Percentiles rank a stretch among this genome's conserved stretches.
These are phyloP conservation scores for Kewa caespitosa DNA, from an alignment of 179 eudicot species.

Conservation along the genomic window DNA sequence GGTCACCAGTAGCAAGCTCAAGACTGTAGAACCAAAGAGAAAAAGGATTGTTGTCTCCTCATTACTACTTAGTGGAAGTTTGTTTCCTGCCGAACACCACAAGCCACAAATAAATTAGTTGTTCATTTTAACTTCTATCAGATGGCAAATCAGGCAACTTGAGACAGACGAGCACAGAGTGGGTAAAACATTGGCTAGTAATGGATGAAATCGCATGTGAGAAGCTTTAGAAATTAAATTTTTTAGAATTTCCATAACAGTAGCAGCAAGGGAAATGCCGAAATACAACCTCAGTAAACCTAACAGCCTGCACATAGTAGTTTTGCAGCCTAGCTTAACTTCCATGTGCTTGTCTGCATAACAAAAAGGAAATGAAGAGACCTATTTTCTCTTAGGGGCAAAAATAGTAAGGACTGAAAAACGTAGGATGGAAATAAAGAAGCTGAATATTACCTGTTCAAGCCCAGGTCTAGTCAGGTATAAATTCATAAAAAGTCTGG, in stretches of 20 bases:
- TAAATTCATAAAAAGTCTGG: too few species aligned
- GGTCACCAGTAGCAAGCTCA: too few species aligned
- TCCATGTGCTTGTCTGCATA: too few species aligned
- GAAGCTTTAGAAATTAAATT: not conserved
- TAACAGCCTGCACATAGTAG: too few species aligned
- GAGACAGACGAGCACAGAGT: not conserved
- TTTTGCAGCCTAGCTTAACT: too few species aligned
- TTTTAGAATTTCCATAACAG: not conserved
- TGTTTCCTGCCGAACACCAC: slow-evolving; percentile 50
- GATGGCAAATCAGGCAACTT: not conserved
- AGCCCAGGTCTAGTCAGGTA: not conserved
- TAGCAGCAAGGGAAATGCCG: not conserved
- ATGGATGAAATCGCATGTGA: not conserved
- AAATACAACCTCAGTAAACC: not conserved
- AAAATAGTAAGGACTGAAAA: too few species aligned
- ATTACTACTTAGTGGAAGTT: slow-evolving; percentile 31
- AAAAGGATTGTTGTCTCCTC: slow-evolving; percentile 91
- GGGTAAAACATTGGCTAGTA: too few species aligned
- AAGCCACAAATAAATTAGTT: slow-evolving; percentile 4
- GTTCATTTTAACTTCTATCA: not conserved
- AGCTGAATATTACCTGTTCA: not conserved
- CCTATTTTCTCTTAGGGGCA: too few species aligned
- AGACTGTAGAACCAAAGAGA: too few species aligned
- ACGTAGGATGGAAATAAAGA: not conserved
- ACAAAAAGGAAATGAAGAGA: too few species aligned